Conservation (phyloP, 148 eudicot species). For the Chenopodium quinoa region DNA sequence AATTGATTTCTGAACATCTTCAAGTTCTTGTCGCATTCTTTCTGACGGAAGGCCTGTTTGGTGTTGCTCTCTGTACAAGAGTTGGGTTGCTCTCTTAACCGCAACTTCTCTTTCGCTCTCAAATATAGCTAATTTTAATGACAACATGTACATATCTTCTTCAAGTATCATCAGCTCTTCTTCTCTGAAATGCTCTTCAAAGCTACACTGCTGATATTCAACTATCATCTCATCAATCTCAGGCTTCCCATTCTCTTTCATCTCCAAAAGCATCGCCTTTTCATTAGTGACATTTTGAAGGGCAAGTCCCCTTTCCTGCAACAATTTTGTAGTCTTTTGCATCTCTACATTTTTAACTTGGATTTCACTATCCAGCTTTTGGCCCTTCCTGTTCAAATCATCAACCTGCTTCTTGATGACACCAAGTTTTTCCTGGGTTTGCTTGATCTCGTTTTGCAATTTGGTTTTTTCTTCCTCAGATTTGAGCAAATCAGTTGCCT, state of each 20-base stretch:
- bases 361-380: conserved; percentile 45
- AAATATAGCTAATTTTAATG: conserved; percentile 32
- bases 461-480: conserved; percentile 86
- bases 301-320: conserved; percentile 48
- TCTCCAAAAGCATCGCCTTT: conserved; percentile 51
- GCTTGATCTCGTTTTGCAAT: conserved; percentile 59
- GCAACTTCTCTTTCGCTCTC: conserved; percentile 42
- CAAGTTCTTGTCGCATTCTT: conserved; percentile 51
- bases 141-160: conserved; percentile 45
- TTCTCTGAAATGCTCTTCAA: conserved; percentile 46
- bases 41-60: conserved; percentile 37
- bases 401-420: conserved; percentile 45
- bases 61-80: conserved; percentile 28
- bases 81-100: conserved; percentile 33
- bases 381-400: conserved; percentile 40
- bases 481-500: conserved; percentile 82
- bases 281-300: conserved; percentile 45
- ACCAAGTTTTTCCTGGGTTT: conserved; percentile 51
- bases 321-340: conserved; percentile 36
- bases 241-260: conserved; percentile 49
- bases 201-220: conserved; percentile 53
- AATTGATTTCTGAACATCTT: conserved; percentile 46
- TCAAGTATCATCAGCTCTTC: conserved; percentile 57
- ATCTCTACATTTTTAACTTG: conserved; percentile 36
- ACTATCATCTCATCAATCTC: conserved; percentile 52